Conservation (phyloP, 805 yeast species). For the Tetrapisispora phaffii region DNA sequence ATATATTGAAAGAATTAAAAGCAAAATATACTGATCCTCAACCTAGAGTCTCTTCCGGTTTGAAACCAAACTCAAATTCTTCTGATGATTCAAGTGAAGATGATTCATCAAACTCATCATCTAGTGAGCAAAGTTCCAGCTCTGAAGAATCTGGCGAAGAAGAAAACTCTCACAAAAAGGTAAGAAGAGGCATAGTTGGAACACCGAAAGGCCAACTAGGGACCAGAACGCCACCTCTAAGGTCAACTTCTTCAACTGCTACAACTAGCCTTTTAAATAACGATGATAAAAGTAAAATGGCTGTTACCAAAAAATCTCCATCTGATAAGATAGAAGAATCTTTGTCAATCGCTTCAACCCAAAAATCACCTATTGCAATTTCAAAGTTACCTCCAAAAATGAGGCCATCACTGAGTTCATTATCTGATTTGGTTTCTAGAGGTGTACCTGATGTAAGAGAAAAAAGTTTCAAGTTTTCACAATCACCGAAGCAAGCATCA, state of each 20-base stretch:
- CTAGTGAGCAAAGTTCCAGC: conserved; percentile 26
- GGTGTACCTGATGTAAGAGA: conserved; percentile 64
- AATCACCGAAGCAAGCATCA: background rate
- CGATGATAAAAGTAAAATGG: background rate
- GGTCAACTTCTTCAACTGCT: conserved; percentile 13
- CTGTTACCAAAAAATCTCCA: background rate
- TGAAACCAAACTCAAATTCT: background rate
- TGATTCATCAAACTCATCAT: conserved; percentile 2
- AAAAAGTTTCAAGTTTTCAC: conserved; percentile 14
- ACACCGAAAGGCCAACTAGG: conserved; percentile 34
- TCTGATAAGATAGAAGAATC: background rate
- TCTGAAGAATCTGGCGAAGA: conserved; percentile 14
- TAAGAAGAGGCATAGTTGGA: conserved; percentile 37
- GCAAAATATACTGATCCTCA: conserved; percentile 5
- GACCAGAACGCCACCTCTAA: conserved; percentile 10
- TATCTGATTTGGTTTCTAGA: conserved; percentile 50
- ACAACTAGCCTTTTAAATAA: conserved; percentile 20
- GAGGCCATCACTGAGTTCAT: conserved; percentile 39
- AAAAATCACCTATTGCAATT: background rate
- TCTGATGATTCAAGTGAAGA: background rate
- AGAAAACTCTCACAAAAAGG: conserved; percentile 16
- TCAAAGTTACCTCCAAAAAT: conserved; percentile 20
- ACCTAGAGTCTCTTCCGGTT: background rate
- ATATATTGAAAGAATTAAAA: conserved; percentile 34
- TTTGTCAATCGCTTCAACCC: conserved; percentile 1